Conservation (phyloP, 2,329 filamentous ascomycete species). For the Fusarium floridanum region DNA sequence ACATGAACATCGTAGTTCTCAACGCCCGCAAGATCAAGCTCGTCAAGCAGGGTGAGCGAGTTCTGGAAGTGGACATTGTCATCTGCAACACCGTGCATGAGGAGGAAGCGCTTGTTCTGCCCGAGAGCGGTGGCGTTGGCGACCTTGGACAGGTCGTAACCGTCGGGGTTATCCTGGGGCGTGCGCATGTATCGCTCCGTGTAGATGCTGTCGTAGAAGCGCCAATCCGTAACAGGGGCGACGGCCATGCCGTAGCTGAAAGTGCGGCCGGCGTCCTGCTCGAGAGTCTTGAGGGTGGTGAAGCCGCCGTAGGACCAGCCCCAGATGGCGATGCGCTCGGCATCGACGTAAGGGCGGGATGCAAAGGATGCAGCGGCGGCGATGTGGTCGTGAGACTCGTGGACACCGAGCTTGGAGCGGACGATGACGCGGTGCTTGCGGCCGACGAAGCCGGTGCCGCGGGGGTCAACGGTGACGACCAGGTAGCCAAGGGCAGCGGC, state of each 20-base stretch:
- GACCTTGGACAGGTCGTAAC: constrained; percentile 83
- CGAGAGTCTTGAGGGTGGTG: constrained; percentile 93
- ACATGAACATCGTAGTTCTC: constrained; percentile 98
- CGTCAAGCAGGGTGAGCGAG: constrained; percentile 87
- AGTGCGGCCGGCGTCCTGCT: constrained; percentile 87
- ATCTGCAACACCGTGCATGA: constrained; percentile 97
- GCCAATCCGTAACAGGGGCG: constrained; percentile 98
- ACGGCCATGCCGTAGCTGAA: constrained; percentile 99
- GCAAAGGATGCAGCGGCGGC: constrained; percentile 88
- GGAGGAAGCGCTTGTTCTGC: constrained; percentile 85
- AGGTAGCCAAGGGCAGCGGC: constrained; percentile 90
- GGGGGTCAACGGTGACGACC: constrained; percentile 93
- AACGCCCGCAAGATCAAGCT: constrained; percentile 82
- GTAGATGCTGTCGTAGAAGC: constrained; percentile 94
- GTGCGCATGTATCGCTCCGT: constrained; percentile 98
- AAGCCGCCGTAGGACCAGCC: constrained; percentile 99
- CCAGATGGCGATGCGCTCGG: constrained; percentile 89
- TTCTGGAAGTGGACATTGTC: constrained; percentile 99
- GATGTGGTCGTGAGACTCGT: constrained; percentile 92
- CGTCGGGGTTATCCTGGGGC: constrained; percentile 82
- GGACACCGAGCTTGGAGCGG: constrained; percentile 85
- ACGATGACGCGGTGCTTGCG: constrained; percentile 85
- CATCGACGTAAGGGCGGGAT: constrained; percentile 84
- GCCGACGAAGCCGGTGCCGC: constrained; percentile 92
- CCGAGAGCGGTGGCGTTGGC: constrained; percentile 79